These are phyloP conservation scores for Zygnema circumcarinatum DNA, from an alignment of 139 green algal species.

Conservation along the genomic window DNA sequence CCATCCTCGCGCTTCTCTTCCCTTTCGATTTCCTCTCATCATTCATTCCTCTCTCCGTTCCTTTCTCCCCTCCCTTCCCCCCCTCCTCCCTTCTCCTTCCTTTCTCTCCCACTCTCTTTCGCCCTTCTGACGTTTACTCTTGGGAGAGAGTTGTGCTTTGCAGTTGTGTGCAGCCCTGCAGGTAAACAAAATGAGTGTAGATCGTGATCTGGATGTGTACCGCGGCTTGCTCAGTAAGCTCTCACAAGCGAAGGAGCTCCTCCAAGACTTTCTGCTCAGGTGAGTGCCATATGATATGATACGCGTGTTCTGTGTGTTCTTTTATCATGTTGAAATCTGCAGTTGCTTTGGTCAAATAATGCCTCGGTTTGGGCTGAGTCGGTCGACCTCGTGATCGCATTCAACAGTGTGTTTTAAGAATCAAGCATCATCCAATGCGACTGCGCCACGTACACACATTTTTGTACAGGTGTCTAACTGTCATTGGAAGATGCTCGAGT, in stretches of 20 bases:
- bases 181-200: conserved; percentile 56
- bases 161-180: conserved; percentile 51
- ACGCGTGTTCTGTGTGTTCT: background rate
- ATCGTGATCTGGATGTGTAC: conserved; percentile 67
- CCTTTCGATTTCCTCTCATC: background rate
- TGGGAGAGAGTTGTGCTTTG: background rate
- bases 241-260: conserved; percentile 68
- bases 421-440: too few species aligned
- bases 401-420: background rate
- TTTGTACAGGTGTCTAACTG: too few species aligned
- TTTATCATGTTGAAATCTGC: background rate
- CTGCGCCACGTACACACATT: too few species aligned
- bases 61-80: background rate
- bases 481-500: background rate
- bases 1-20: background rate
- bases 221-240: conserved; percentile 67
- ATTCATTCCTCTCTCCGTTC: background rate
- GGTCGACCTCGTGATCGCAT: background rate
- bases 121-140: background rate
- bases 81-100: background rate
- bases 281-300: background rate
- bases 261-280: conserved; percentile 64
- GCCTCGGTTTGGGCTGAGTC: background rate
- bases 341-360: background rate
- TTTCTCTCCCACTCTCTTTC: background rate